These are phyloP conservation scores for Daldinia childiae DNA, from an alignment of 495 filamentous ascomycete genomes.

Conservation along the genomic window DNA sequence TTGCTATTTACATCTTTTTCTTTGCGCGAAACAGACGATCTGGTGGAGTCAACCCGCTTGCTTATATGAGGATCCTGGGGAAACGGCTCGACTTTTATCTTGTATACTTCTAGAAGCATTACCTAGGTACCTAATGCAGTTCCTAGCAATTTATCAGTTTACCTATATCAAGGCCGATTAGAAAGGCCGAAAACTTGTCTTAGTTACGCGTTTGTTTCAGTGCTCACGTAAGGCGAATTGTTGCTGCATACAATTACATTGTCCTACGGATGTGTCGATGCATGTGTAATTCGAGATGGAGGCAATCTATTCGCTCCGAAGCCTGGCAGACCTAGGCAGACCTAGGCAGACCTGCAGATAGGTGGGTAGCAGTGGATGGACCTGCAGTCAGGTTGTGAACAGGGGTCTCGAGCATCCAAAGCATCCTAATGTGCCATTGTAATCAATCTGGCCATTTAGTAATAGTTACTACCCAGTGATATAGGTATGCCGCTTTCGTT, in stretches of 20 bases:
- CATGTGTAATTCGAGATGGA: constrained; percentile 18
- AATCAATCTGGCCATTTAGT: constrained; percentile 27
- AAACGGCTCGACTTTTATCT: not conserved
- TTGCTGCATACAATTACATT: constrained; percentile 4
- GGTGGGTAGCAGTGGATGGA: constrained; percentile 8
- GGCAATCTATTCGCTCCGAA: constrained; percentile 25
- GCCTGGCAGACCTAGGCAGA: constrained; percentile 14
- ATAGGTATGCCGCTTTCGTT: constrained; percentile 22
- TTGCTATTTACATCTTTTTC: constrained; percentile 20
- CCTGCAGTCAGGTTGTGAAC: constrained; percentile 32
- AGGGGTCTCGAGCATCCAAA: constrained; percentile 15
- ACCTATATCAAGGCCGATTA: not conserved
- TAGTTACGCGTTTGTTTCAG: not conserved
- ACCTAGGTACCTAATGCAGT: not conserved
- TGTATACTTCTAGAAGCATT: constrained; percentile 10
- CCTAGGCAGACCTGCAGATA: constrained; percentile 8
- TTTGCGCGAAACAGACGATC: constrained; percentile 26
- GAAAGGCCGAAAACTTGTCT: constrained; percentile 6
- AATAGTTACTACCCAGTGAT: not conserved
- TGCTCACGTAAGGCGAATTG: constrained; percentile 10
- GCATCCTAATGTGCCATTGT: constrained; percentile 32
- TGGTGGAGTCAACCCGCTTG: constrained; percentile 22
- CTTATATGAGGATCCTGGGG: constrained; percentile 5
- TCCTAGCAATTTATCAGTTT: constrained; percentile 5
- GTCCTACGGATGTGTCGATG: constrained; percentile 7